Percentiles rank a stretch among this genome's conserved stretches.
Evolutionary conservation across 1,284 basidiomycete genomes (phyloP).

Genomic region (Fomitopsis pinicola): DNA sequence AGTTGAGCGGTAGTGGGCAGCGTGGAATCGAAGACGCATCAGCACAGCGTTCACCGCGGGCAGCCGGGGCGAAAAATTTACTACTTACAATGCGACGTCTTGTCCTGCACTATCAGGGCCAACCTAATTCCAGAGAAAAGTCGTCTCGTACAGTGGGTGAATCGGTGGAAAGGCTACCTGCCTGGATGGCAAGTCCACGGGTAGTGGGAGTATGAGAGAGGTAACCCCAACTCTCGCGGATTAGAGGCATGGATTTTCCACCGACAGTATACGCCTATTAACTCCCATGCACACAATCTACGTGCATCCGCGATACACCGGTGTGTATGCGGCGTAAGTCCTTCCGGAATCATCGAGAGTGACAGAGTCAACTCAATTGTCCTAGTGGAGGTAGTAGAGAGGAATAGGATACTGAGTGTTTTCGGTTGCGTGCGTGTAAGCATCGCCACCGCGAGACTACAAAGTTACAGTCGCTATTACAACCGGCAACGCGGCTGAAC

Average conservation of each 20-base stretch:
- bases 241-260: neutral
- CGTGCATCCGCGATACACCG: neutral
- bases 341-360: neutral
- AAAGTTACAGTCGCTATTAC: neutral
- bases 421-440: neutral
- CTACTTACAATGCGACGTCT: constrained; percentile 5
- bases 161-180: neutral
- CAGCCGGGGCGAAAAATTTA: constrained; percentile 3
- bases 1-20: neutral
- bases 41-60: constrained; percentile 8
- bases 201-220: neutral
- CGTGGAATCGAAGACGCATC: constrained; percentile 1
- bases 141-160: neutral
- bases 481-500: neutral
- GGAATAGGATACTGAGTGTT: neutral
- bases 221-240: constrained; percentile 2
- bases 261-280: neutral
- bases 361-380: neutral
- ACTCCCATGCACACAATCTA: neutral
- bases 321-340: neutral
- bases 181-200: neutral
- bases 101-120: neutral
- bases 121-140: neutral
- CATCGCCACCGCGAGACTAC: neutral
- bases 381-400: neutral